These are phyloP conservation scores for Pseudocercospora crystallina DNA, from an alignment of 2,329 filamentous ascomycete genomes.

Conservation along the genomic window DNA sequence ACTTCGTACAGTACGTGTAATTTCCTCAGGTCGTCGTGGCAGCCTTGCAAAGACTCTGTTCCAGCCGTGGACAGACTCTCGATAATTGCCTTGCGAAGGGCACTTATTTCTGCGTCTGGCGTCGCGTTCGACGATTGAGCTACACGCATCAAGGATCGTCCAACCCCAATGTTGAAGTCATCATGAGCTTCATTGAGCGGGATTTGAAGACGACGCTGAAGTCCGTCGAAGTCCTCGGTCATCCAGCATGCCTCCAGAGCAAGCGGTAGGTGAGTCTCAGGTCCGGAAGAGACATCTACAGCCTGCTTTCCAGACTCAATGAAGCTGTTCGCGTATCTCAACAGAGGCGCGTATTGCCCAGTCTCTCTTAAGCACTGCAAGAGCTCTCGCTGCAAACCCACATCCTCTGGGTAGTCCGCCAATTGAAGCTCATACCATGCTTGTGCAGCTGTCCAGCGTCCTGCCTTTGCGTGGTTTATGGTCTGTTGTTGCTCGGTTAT, in stretches of 20 bases:
- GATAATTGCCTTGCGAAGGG: slow-evolving; percentile 69
- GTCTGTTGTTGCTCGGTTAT: slow-evolving; percentile 94
- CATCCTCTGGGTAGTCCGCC: slow-evolving; percentile 72
- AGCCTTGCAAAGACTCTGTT: slow-evolving; percentile 78
- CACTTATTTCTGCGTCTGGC: slow-evolving; percentile 60
- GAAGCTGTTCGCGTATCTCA: slow-evolving; percentile 84
- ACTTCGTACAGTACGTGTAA: slow-evolving; percentile 86
- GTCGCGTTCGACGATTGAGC: slow-evolving; percentile 50
- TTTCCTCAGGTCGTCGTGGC: slow-evolving; percentile 80
- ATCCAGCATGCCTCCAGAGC: slow-evolving; percentile 92
- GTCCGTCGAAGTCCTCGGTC: slow-evolving; percentile 74
- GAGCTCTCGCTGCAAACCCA: slow-evolving; percentile 77
- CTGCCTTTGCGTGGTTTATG: slow-evolving; percentile 86
- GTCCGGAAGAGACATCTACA: slow-evolving; percentile 5
- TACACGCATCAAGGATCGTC: slow-evolving; percentile 61
- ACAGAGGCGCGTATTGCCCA: slow-evolving; percentile 73
- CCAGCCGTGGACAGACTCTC: slow-evolving; percentile 72
- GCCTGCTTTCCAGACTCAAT: slow-evolving; percentile 10
- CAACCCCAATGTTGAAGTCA: slow-evolving; percentile 83
- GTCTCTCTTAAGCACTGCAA: slow-evolving; percentile 88
- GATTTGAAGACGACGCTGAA: slow-evolving; percentile 59
- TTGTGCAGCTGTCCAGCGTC: slow-evolving; percentile 90
- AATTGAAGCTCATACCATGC: slow-evolving; percentile 96
- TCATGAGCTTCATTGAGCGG: slow-evolving; percentile 38
- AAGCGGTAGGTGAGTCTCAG: slow-evolving; percentile 61